phyloP scores from a whole-genome alignment of 2,329 filamentous ascomycete genomes.

The Sporothrix pallida region DNA sequence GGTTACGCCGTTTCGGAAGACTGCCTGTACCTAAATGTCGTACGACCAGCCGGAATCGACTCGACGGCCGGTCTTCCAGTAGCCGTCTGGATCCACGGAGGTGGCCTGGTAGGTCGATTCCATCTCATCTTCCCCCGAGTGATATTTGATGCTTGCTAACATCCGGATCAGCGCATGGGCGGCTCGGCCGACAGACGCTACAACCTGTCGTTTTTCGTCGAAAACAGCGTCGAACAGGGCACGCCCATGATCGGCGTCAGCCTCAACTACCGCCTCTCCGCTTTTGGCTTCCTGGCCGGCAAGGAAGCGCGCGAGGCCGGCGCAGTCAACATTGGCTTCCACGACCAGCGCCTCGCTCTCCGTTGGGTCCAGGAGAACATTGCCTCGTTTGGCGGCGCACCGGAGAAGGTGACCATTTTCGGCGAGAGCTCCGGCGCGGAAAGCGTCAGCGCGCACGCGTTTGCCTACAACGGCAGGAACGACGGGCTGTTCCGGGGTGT shows the following conservation, averaged over 20 bases:
- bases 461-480: constrained; percentile 55
- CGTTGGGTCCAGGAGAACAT: constrained; percentile 60
- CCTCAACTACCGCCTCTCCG: constrained; percentile 55
- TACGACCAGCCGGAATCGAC: constrained; percentile 58
- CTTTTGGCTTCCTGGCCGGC: constrained; percentile 59
- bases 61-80: constrained; percentile 52
- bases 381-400: constrained; percentile 55
- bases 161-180: constrained; percentile 42
- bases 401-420: constrained; percentile 56
- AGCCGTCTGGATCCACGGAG: constrained; percentile 63
- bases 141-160: not conserved
- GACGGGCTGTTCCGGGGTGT: constrained; percentile 60
- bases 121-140: constrained; percentile 16
- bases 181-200: constrained; percentile 56
- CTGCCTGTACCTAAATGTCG: constrained; percentile 67
- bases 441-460: constrained; percentile 56
- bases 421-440: constrained; percentile 61
- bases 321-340: constrained; percentile 57
- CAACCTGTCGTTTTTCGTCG: constrained; percentile 65
- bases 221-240: constrained; percentile 50
- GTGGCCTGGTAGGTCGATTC: constrained; percentile 36
- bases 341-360: constrained; percentile 57
- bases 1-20: constrained; percentile 53
- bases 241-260: constrained; percentile 55
- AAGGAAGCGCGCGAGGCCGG: constrained; percentile 51